Evolutionary conservation across 2,329 filamentous ascomycete genomes (phyloP), one percentile per base, ranked within the genome.

Genomic region (Alternaria angustiovoidea): DNA sequence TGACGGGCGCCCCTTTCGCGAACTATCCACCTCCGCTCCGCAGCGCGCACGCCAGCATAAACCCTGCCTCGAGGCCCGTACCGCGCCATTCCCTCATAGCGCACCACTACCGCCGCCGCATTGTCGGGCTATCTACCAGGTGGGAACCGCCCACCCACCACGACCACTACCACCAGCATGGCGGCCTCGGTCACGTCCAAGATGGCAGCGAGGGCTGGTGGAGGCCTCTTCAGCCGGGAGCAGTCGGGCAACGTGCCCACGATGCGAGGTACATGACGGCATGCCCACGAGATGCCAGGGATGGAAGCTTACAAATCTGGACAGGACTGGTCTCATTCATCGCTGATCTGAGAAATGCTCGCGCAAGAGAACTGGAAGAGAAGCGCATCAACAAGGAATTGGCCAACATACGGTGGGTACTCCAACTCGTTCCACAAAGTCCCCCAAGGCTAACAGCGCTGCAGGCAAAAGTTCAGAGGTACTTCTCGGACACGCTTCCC

Each of bases 341-440:
- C 78, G 95, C 95, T 63, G 95, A 99, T 79, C 80, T 99, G 74
- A 86, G 95, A 77, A 99, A 99, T 79, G 95, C 95, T 54, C 87
- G 95, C 79, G 95, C 96, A 47, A 88, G 96, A 64, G 95, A 99
- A 79, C 83, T 99, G 65, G 95, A 99, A 80, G 95, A 99, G 84
- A 99, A 99, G 86, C 88, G 95, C 77, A 98, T 99, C 83, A 99
- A 99, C 81, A 99, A 99, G 84, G 95, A 99, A 83, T 83, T 99
- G 79, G 95, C 95, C 77, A 99, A 99, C 77, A 99, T 99, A 79
- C 89, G 93, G 85, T 88, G 75, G 67, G 86, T 82, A 56, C 61
- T 54, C 52, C 57, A 51, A 32, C 51, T 55, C 32, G 49, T 38
- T 28, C 18, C 54, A 54, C 59, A 44, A 34, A 30, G 46, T 43